Evolutionary conservation across 2,329 filamentous ascomycete species (phyloP), one percentile per base, ranked within the genome.

Genomic region (Diaporthe caulivora): DNA sequence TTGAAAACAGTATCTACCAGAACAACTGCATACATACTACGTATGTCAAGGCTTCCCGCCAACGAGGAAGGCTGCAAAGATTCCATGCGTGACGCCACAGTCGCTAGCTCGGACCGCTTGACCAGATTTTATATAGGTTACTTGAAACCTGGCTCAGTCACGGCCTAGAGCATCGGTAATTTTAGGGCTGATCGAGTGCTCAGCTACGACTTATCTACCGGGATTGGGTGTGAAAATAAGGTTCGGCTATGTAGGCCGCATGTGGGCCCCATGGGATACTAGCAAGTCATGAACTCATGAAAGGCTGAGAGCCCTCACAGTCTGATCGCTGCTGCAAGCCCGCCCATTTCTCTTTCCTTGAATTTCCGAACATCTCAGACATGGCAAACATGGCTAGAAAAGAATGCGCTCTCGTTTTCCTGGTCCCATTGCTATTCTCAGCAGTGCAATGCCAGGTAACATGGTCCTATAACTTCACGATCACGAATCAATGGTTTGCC

Each of bases 391-490:
- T 65, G 62, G 44, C 55, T 60, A 53, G n/a, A 42, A 31, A 18
- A n/a, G 37, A 1, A 26, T 8, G n/a, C 7, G 29, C 15, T 9
- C 62, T 65, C 15, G 9, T 51, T 65, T 5, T 51, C 24, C 70
- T 72, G 64, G 51, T 53, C 55, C 71, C 68, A 29, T 42, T 51
- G 13, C 65, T 54, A 29, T 60, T 49, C n/a, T 74, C 51, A 53
- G 58, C 34, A 42, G 60, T 62, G 47, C 57, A 40, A 47, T 74
- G 44, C n/a, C 74, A 65, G 31, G 29, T 51, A 6, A 65, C 37
- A n/a, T 24, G 62, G 11, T 44, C 13, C 51, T 73, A 64, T 29
- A 70, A 73, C 11, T 70, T 71, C 18, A 72, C 65, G n/a, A 58
- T 76, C 53, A 71, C 47, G 21, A 64, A 34, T 18, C 18, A 26